Conservation (phyloP, 169 alveolate genomes). For the Cryptosporidium baileyi region DNA sequence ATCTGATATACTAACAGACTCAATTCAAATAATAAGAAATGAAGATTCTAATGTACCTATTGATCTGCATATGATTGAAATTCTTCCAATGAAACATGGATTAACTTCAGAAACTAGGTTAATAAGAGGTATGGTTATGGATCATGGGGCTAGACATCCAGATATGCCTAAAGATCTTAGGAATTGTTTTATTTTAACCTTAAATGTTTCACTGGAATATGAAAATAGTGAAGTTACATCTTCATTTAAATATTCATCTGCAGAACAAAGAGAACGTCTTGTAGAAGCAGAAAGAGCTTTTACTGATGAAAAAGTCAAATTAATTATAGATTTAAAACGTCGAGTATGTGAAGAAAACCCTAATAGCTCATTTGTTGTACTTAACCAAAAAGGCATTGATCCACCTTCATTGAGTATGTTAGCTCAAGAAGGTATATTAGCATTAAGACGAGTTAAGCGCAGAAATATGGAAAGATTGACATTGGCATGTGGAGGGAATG, state of each 20-base stretch:
- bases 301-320: slow-evolving; percentile 96
- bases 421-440: slow-evolving; percentile 97
- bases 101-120: slow-evolving; percentile 92
- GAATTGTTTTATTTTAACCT: slow-evolving; percentile 94
- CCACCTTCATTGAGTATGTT: slow-evolving; percentile 98
- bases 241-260: slow-evolving; percentile 96
- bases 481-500: slow-evolving; percentile 98
- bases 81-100: slow-evolving; percentile 96
- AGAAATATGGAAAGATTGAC: slow-evolving; percentile 98
- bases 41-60: slow-evolving; percentile 79
- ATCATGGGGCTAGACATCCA: slow-evolving; percentile 98
- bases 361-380: slow-evolving; percentile 89
- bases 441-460: slow-evolving; percentile 95
- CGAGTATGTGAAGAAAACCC: slow-evolving; percentile 81
- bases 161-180: slow-evolving; percentile 96
- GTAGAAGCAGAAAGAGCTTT: slow-evolving; percentile 94
- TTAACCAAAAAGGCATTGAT: slow-evolving; percentile 99
- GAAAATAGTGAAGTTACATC: slow-evolving; percentile 97
- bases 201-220: slow-evolving; percentile 97
- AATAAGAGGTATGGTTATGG: slow-evolving; percentile 94
- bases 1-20: slow-evolving; percentile 95
- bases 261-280: slow-evolving; percentile 96
- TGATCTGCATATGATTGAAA: slow-evolving; percentile 98
- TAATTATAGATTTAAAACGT: slow-evolving; percentile 93
- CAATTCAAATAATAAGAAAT: slow-evolving; percentile 82